A percentile compares a stretch with the other conserved stretches of the same genome.
These are phyloP conservation scores for Aquilaria yunnanensis DNA, from an alignment of 345 rosid species.

Conservation along the genomic window DNA sequence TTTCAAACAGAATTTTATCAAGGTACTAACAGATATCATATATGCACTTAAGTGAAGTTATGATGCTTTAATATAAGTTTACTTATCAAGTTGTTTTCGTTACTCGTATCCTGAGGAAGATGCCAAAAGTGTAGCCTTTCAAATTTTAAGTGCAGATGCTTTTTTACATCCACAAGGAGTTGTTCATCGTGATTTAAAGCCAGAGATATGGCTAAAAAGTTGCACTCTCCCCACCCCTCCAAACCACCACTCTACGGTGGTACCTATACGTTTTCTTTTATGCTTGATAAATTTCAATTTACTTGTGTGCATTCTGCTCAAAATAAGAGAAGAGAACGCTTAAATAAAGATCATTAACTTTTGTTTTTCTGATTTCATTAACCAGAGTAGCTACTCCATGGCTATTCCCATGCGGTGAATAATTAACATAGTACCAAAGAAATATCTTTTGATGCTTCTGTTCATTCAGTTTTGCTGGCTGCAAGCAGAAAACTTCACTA, in stretches of 20 bases:
- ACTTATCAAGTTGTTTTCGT: not conserved
- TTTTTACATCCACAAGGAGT: slow-evolving; percentile 98
- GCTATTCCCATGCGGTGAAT: too few relatives aligned
- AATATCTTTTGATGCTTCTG: too few relatives aligned
- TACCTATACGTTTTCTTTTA: not conserved
- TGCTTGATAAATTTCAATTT: too few relatives aligned
- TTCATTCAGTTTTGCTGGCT: too few relatives aligned
- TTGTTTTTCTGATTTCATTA: slow-evolving; percentile 77
- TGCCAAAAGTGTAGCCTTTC: slow-evolving; percentile 67
- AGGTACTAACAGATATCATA: slow-evolving; percentile 37
- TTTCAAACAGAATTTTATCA: slow-evolving; percentile 80
- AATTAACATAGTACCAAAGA: too few relatives aligned
- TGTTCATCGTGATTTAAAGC: slow-evolving; percentile 94
- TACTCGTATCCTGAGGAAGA: slow-evolving; percentile 66
- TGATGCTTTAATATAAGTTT: not conserved
- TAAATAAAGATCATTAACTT: slow-evolving; percentile 89
- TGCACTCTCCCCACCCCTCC: not conserved
- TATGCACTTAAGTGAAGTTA: not conserved
- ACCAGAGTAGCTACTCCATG: slow-evolving; percentile 26
- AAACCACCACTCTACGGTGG: too few relatives aligned
- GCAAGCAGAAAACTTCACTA: too few relatives aligned
- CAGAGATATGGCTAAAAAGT: slow-evolving; percentile 55
- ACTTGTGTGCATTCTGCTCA: slow-evolving; percentile 58
- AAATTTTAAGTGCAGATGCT: slow-evolving; percentile 75
- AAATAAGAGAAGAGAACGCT: slow-evolving; percentile 71